Evolutionary conservation across 148 eudicot species (phyloP).

Genomic region (Salicornia ramosissima): DNA sequence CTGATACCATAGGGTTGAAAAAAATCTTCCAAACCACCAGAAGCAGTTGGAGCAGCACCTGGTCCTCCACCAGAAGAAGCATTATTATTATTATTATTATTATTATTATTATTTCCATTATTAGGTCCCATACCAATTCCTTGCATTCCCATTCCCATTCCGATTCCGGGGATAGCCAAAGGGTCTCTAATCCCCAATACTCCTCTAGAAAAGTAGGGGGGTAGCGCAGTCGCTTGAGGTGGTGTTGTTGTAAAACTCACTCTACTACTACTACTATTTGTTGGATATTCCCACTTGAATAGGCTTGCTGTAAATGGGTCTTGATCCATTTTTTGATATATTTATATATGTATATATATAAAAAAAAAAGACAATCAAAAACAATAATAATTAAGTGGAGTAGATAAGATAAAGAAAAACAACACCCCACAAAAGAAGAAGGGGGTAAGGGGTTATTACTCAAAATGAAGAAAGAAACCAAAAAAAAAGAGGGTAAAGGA

Average conservation of each 20-base stretch:
- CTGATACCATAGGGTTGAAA: conserved; percentile 80
- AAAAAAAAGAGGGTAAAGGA: conserved; percentile 10
- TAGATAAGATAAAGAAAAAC: too few relatives aligned
- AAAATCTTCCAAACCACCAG: conserved; percentile 66
- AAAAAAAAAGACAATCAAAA: background rate
- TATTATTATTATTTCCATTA: too few relatives aligned
- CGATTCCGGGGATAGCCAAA: conserved; percentile 10
- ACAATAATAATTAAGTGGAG: background rate
- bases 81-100: too few relatives aligned
- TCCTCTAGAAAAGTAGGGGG: conserved; percentile 23
- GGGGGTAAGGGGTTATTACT: too few relatives aligned
- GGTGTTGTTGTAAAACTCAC: conserved; percentile 17
- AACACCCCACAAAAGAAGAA: too few relatives aligned
- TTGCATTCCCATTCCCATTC: conserved; percentile 23
- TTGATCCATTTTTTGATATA: conserved; percentile 61
- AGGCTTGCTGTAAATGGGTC: conserved; percentile 66
- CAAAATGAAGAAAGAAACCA: background rate
- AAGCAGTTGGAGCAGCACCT: conserved; percentile 2
- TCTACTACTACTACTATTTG: too few relatives aligned
- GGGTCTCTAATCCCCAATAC: conserved; percentile 21
- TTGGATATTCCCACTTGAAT: conserved; percentile 78
- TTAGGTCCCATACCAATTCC: conserved; percentile 12
- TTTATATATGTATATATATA: background rate
- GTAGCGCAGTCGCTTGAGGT: conserved; percentile 11
- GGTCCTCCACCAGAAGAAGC: conserved; percentile 15